phyloP scores from a whole-genome alignment of 768 basidiomycete species.

The Lanmaoa pseudosensibilis region DNA sequence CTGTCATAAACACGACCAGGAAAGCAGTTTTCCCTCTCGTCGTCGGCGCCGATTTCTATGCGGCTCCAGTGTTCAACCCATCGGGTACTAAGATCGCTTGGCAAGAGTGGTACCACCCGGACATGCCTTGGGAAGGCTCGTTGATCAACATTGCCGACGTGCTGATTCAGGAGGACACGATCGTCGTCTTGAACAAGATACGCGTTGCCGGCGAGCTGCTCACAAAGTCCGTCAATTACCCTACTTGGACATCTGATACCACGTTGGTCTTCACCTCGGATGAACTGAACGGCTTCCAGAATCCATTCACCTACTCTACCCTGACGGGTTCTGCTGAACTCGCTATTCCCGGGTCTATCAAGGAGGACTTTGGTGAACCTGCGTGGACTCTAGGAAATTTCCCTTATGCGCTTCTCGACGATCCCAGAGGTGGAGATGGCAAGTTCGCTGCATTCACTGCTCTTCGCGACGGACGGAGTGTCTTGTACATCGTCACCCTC shows the following conservation, averaged over 20 bases:
- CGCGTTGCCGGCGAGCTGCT: constrained; percentile 53
- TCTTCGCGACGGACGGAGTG: constrained; percentile 33
- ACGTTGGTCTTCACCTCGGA: constrained; percentile 66
- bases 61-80: constrained; percentile 56
- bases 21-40: constrained; percentile 47
- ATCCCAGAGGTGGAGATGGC: constrained; percentile 18
- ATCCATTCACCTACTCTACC: constrained; percentile 59
- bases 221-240: constrained; percentile 56
- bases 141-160: constrained; percentile 56
- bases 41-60: constrained; percentile 72
- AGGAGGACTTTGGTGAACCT: constrained; percentile 57
- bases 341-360: constrained; percentile 39
- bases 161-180: constrained; percentile 23
- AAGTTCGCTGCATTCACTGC: constrained; percentile 33
- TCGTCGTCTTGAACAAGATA: constrained; percentile 38
- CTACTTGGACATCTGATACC: constrained; percentile 57
- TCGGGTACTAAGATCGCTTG: constrained; percentile 59
- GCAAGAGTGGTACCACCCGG: constrained; percentile 68
- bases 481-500: constrained; percentile 36
- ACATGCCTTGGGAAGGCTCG: constrained; percentile 73
- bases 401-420: constrained; percentile 47
- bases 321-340: constrained; percentile 29
- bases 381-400: constrained; percentile 54
- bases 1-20: constrained; percentile 49
- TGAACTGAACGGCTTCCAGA: constrained; percentile 56